phyloP scores from a whole-genome alignment of 2,329 filamentous ascomycete genomes.

The Exophiala lecanii-corni region DNA sequence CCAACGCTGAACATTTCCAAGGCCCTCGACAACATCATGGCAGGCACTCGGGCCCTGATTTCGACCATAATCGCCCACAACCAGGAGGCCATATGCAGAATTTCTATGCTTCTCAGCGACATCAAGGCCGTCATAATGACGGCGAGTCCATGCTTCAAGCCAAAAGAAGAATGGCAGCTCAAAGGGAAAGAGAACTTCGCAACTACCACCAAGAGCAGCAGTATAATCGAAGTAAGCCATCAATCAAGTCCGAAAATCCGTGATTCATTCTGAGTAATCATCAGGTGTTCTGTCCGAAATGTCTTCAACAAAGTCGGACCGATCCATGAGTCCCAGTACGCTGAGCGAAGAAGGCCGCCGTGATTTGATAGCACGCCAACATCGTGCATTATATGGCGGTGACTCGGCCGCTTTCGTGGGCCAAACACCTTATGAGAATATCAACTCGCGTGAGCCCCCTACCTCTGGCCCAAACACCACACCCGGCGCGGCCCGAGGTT shows the following conservation, averaged over 20 bases:
- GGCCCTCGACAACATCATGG: conserved; percentile 66
- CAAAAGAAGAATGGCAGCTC: conserved; percentile 97
- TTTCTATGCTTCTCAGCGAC: conserved; percentile 91
- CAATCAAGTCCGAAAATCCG: conserved; percentile 12
- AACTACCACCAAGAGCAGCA: conserved; percentile 99
- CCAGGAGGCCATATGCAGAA: conserved; percentile 78
- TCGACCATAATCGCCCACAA: conserved; percentile 69
- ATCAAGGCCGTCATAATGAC: conserved; percentile 82
- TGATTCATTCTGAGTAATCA: conserved; percentile 29
- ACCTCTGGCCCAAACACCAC: conserved; percentile 49
- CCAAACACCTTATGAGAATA: conserved; percentile 61
- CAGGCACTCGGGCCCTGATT: conserved; percentile 80
- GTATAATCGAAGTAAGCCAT: conserved; percentile 93
- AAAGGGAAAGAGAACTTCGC: conserved; percentile 96
- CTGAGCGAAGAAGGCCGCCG: conserved; percentile 96
- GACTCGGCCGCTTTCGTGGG: conserved; percentile 63
- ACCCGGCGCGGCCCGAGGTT: conserved; percentile 57
- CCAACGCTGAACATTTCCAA: conserved; percentile 34
- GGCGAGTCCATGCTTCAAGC: conserved; percentile 98
- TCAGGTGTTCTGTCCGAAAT: conserved; percentile 63
- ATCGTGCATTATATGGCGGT: conserved; percentile 86
- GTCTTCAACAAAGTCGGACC: conserved; percentile 73
- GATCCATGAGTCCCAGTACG: conserved; percentile 74
- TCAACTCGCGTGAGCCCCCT: conserved; percentile 63
- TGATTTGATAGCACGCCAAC: conserved; percentile 91